A percentile compares a stretch with the other conserved stretches of the same genome.
Conservation (phyloP, 176 grass and related monocot species). For the Triticum aestivum region IWGSC_CS_RefSeq_v2.1 NC_057798.1:494714867-494715366, state of each 20-base stretch:
- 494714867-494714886: slow-evolving; percentile 28
- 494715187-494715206: slow-evolving; percentile 70
- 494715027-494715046: slow-evolving; percentile 10
- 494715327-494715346: slow-evolving; percentile 54
- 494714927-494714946: slow-evolving; percentile 70
- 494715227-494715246: slow-evolving; percentile 70
- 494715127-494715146: slow-evolving; percentile 40
- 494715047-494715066: slow-evolving; percentile 25
- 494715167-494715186: slow-evolving; percentile 58
- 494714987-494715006: not conserved
- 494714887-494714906: slow-evolving; percentile 46
- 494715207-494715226: slow-evolving; percentile 61
- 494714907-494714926: slow-evolving; percentile 67
- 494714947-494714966: slow-evolving; percentile 67
- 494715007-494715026: slow-evolving; percentile 32
- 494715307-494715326: slow-evolving; percentile 66
- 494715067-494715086: slow-evolving; percentile 51
- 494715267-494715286: slow-evolving; percentile 66
- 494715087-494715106: slow-evolving; percentile 51
- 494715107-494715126: slow-evolving; percentile 56
- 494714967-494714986: slow-evolving; percentile 28
- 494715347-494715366: slow-evolving; percentile 76
- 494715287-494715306: slow-evolving; percentile 68
- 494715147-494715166: slow-evolving; percentile 43
- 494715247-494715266: slow-evolving; percentile 69